A percentile compares a stretch with the other conserved stretches of the same genome.
Evolutionary conservation across 2,329 filamentous ascomycete genomes (phyloP).

Genomic region (Alternaria angustiovoidea): DNA sequence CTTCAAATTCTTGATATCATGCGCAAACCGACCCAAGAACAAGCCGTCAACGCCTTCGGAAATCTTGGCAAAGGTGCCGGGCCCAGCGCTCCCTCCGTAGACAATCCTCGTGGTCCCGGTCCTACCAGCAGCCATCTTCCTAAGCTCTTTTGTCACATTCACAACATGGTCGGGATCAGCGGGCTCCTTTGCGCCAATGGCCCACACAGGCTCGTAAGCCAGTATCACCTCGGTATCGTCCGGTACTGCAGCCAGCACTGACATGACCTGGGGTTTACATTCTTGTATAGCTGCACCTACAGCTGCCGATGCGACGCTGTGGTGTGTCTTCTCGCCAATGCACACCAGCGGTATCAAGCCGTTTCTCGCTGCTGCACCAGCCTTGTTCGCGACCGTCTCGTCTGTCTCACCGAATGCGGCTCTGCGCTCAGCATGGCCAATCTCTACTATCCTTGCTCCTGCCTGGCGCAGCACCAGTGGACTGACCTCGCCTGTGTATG

Average conservation of each 20-base stretch:
- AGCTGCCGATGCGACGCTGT: constrained; percentile 55
- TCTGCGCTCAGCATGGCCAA: constrained; percentile 82
- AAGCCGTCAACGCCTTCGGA: constrained; percentile 77
- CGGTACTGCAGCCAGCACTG: constrained; percentile 68
- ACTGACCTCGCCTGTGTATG: constrained; percentile 81
- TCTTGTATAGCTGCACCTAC: constrained; percentile 70
- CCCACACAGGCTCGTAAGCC: constrained; percentile 90
- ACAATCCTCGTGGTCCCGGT: constrained; percentile 71
- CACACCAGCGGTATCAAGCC: constrained; percentile 81
- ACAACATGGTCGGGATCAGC: constrained; percentile 77
- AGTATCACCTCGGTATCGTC: constrained; percentile 74
- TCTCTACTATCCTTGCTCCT: constrained; percentile 76
- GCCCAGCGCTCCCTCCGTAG: constrained; percentile 84
- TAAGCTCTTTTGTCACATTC: constrained; percentile 71
- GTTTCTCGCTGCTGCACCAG: constrained; percentile 70
- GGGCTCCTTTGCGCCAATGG: constrained; percentile 78
- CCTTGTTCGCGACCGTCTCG: constrained; percentile 71
- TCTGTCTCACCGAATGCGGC: constrained; percentile 79
- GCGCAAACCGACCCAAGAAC: constrained; percentile 82
- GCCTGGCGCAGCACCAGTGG: constrained; percentile 71
- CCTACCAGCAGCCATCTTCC: constrained; percentile 62
- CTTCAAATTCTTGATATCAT: constrained; percentile 75
- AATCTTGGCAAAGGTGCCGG: constrained; percentile 75
- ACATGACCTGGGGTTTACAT: constrained; percentile 70
- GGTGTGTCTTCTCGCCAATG: constrained; percentile 73